Percentiles rank a stretch among this genome's conserved stretches.
These are phyloP conservation scores for Taiozyma sp. DNA, from an alignment of 1,139 yeast genomes.

Conservation along the genomic window DNA sequence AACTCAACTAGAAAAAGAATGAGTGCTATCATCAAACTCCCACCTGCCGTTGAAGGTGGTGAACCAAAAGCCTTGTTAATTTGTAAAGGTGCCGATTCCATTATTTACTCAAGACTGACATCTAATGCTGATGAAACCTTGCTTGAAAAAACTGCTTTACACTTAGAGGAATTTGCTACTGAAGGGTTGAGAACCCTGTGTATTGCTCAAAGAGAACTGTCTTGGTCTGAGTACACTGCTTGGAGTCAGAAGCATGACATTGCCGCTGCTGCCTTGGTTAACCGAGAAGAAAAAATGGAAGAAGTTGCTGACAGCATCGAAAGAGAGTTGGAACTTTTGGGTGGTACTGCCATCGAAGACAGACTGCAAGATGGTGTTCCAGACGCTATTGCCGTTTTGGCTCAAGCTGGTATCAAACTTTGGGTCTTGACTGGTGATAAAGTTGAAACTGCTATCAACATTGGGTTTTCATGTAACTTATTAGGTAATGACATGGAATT, in stretches of 20 bases:
- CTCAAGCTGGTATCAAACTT: constrained; percentile 87
- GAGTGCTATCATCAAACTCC: constrained; percentile 77
- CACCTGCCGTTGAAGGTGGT: constrained; percentile 28
- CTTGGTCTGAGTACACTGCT: constrained; percentile 51
- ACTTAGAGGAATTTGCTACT: constrained; percentile 89
- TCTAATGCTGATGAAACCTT: constrained; percentile 33
- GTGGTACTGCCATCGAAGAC: constrained; percentile 98
- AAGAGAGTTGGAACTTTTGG: constrained; percentile 63
- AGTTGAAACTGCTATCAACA: constrained; percentile 96
- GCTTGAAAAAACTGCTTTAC: constrained; percentile 69
- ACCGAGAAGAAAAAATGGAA: constrained; percentile 78
- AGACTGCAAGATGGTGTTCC: constrained; percentile 96
- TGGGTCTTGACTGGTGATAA: constrained; percentile 99
- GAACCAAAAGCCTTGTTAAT: constrained; percentile 39
- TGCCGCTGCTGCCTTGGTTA: constrained; percentile 71
- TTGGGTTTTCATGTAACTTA: constrained; percentile 93
- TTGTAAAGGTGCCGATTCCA: constrained; percentile 88
- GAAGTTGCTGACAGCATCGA: constrained; percentile 79
- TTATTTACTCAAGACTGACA: constrained; percentile 72
- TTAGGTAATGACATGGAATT: constrained; percentile 85
- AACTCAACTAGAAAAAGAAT: constrained; percentile 90
- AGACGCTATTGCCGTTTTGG: constrained; percentile 78
- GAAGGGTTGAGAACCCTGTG: constrained; percentile 96
- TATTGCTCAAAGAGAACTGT: constrained; percentile 76
- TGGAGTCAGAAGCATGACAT: constrained; percentile 71